Evolutionary conservation across 2,329 filamentous ascomycete genomes (phyloP).

Genomic region (Penicillium freii): DNA sequence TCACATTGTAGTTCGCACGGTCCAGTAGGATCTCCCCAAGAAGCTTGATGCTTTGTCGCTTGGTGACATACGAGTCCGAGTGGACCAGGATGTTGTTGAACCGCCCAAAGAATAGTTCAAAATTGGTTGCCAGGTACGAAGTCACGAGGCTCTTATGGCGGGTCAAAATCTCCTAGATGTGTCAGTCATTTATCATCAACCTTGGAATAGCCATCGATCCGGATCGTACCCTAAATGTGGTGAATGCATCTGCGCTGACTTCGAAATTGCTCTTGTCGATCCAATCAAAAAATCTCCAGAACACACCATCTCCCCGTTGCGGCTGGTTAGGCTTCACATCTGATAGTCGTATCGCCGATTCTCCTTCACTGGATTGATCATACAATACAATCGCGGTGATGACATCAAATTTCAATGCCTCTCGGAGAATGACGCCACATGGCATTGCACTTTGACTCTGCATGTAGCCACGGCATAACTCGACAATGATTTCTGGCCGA

Average conservation of each 20-base stretch:
- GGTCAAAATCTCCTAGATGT: constrained; percentile 78
- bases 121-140: constrained; percentile 83
- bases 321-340: constrained; percentile 73
- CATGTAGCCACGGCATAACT: constrained; percentile 85
- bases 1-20: constrained; percentile 93
- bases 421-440: constrained; percentile 83
- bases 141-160: constrained; percentile 91
- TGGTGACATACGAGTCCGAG: constrained; percentile 95
- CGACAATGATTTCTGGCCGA: constrained; percentile 80
- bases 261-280: constrained; percentile 96
- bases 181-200: not conserved
- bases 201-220: not conserved
- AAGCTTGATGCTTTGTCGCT: constrained; percentile 95
- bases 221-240: constrained; percentile 80
- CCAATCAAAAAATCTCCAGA: constrained; percentile 97
- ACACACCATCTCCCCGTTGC: constrained; percentile 78
- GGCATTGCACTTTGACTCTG: constrained; percentile 87
- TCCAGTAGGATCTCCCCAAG: constrained; percentile 93
- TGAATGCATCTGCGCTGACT: constrained; percentile 95
- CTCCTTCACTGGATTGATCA: constrained; percentile 75
- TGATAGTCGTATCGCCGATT: constrained; percentile 70
- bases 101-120: constrained; percentile 85
- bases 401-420: constrained; percentile 86
- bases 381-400: constrained; percentile 90
- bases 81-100: constrained; percentile 88